A percentile compares a stretch with the other conserved stretches of the same genome.
These are phyloP conservation scores for Osmanthus fragrans DNA, from an alignment of 257 asterid species.

Conservation along the genomic window DNA sequence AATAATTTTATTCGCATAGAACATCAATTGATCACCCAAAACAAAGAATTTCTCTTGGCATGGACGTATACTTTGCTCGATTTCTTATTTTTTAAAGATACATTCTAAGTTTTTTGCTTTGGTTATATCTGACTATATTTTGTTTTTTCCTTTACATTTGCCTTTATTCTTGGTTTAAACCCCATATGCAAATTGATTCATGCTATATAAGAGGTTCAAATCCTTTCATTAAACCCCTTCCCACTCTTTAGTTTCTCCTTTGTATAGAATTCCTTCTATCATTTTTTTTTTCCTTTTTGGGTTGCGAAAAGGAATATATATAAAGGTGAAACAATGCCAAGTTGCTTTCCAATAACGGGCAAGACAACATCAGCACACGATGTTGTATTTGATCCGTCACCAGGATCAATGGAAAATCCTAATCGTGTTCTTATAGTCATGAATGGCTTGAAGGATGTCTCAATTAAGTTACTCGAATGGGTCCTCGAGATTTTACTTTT, in stretches of 20 bases:
- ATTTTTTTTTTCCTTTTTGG: background rate
- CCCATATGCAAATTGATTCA: background rate
- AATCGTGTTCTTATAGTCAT: slow-evolving; percentile 53
- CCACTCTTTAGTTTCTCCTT: background rate
- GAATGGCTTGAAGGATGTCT: slow-evolving; percentile 59
- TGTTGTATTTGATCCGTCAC: slow-evolving; percentile 21
- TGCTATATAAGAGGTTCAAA: background rate
- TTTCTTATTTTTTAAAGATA: background rate
- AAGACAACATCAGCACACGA: slow-evolving; percentile 15
- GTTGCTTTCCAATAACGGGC: slow-evolving; percentile 9
- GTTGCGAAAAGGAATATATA: background rate
- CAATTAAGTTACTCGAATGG: slow-evolving; percentile 59
- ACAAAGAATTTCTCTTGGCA: background rate
- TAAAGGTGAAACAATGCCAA: slow-evolving; percentile 16
- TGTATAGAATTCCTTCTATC: background rate
- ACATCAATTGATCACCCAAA: background rate
- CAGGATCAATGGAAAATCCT: slow-evolving; percentile 33
- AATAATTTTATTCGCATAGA: background rate
- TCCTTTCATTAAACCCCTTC: background rate
- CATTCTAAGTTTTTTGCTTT: background rate
- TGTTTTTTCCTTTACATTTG: background rate
- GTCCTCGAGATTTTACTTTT: slow-evolving; percentile 47
- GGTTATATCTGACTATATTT: background rate
- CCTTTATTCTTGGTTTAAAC: background rate
- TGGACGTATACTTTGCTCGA: background rate